A percentile compares a stretch with the other conserved stretches of the same genome.
These are phyloP conservation scores for Blastobotrys arbuscula DNA, from an alignment of 1,139 yeast genomes.

Conservation along the genomic window DNA sequence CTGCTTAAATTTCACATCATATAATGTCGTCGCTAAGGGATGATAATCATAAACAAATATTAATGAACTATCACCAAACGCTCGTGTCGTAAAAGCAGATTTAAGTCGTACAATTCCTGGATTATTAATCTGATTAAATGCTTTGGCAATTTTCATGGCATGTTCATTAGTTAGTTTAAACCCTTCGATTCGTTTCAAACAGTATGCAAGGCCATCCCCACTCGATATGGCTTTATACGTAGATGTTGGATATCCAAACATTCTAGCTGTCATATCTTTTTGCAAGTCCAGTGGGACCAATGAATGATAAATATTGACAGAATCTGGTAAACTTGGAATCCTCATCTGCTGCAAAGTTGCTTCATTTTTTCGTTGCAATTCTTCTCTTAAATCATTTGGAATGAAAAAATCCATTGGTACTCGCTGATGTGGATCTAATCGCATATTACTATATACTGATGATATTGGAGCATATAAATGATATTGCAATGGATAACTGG, in stretches of 20 bases:
- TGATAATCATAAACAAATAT: slow-evolving; percentile 61
- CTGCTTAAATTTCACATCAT: slow-evolving; percentile 46
- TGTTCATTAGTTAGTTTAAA: slow-evolving; percentile 57
- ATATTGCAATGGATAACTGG: slow-evolving; percentile 63
- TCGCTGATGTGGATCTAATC: slow-evolving; percentile 55
- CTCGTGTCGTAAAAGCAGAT: slow-evolving; percentile 84
- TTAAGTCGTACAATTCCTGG: slow-evolving; percentile 62
- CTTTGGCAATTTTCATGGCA: slow-evolving; percentile 44
- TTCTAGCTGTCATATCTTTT: slow-evolving; percentile 43
- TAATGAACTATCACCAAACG: slow-evolving; percentile 69
- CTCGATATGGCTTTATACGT: slow-evolving; percentile 78
- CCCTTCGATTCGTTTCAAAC: slow-evolving; percentile 66
- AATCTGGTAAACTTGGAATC: slow-evolving; percentile 61
- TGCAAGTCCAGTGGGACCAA: slow-evolving; percentile 75
- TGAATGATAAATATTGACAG: slow-evolving; percentile 78
- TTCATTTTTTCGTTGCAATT: slow-evolving; percentile 67
- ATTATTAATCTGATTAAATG: slow-evolving; percentile 45
- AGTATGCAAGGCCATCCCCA: slow-evolving; percentile 71
- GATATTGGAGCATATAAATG: slow-evolving; percentile 80
- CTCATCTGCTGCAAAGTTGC: slow-evolving; percentile 69
- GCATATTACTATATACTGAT: slow-evolving; percentile 53
- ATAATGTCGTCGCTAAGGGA: slow-evolving; percentile 57
- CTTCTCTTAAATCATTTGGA: slow-evolving; percentile 65
- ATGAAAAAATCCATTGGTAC: slow-evolving; percentile 66
- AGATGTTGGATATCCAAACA: slow-evolving; percentile 58